Evolutionary conservation across 495 filamentous ascomycete genomes (phyloP), one percentile per base, ranked within the genome.

Genomic region (Podospora pseudocomata): DNA sequence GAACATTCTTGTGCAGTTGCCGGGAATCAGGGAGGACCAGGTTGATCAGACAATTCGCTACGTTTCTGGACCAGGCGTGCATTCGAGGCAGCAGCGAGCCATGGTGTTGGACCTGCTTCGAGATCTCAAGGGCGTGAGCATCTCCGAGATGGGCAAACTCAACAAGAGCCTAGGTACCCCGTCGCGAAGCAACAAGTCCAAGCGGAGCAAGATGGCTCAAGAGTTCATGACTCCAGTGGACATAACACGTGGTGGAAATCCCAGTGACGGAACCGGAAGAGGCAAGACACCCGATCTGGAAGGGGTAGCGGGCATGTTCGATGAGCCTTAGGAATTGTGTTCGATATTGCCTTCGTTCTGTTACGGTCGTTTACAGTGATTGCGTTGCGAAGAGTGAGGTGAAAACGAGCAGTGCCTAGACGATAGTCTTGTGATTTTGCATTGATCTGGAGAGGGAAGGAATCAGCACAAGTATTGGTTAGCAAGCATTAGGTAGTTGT

Each of bases 71-170:
- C 79, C 79, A 49, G 80, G 77, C 6, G 69, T 83, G 39, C 85
- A 88, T 71, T 83, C 87, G 23, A 83, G 93, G 11, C 88, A 91
- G 71, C 92, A 96, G 76, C 84, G 96, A 34, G 91, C 90, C 1
- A 76, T 96, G 19, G 87, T 98, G 54, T 80, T 98, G n/a, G 92
- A 96, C 65, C 82, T 99, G 7, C 81, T 99, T 16, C 89, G 93
- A 68, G 89, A 92, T 54, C 79, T 98, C 16, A 87, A 96, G 61
- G 94, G 95, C 3, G 87, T 97, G 4, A 93, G 92, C 69, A 91
- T 99, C 65, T 90, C 92, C 20, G 95, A 98, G 78, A 90, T 94
- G 81, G 95, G 95, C 53, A 94, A 92, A 78, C 86, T 98, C 18
- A 79, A 65, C 39, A 85, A 84, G 74, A 80, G 77, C 61, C 67